phyloP scores from a whole-genome alignment of 2,329 filamentous ascomycete species.

The Colletotrichum musicola region DNA sequence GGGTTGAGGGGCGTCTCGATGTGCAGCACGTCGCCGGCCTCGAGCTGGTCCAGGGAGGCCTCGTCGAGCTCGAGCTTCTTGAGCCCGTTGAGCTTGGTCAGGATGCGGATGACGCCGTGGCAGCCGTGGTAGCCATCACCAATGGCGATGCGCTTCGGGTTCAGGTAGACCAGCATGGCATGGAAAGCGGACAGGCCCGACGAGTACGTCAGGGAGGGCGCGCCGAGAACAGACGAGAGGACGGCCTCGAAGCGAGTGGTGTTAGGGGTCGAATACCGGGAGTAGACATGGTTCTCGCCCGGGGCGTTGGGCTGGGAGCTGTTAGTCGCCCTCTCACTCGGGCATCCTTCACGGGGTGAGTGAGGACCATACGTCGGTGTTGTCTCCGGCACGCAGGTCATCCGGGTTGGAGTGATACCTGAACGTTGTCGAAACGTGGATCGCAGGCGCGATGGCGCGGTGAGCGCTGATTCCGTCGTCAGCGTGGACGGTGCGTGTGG shows the following conservation, averaged over 20 bases:
- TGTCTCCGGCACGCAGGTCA: constrained; percentile 65
- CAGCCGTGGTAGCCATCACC: constrained; percentile 93
- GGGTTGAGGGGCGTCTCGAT: constrained; percentile 96
- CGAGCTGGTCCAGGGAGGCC: constrained; percentile 67
- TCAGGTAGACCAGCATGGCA: constrained; percentile 84
- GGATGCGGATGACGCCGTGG: constrained; percentile 83
- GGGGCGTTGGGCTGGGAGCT: constrained; percentile 60
- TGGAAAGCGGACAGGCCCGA: constrained; percentile 92
- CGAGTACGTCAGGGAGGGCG: constrained; percentile 79
- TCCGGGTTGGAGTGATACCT: constrained; percentile 81
- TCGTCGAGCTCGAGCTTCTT: constrained; percentile 73
- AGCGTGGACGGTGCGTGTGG: constrained; percentile 83
- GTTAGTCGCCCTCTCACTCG: neutral
- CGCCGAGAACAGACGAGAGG: constrained; percentile 79
- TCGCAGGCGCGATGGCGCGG: constrained; percentile 85
- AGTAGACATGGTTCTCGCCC: constrained; percentile 82
- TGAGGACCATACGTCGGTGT: constrained; percentile 63
- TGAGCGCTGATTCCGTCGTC: constrained; percentile 82
- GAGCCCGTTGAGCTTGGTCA: constrained; percentile 81
- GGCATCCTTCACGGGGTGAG: neutral
- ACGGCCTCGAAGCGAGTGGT: constrained; percentile 87
- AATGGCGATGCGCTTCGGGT: constrained; percentile 86
- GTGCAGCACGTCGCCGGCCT: constrained; percentile 86
- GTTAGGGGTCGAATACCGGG: constrained; percentile 82
- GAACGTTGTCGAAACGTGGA: constrained; percentile 94